These are phyloP conservation scores for Pseudogymnoascus sp. DNA, from an alignment of 2,329 filamentous ascomycete genomes.

Conservation along the genomic window DNA sequence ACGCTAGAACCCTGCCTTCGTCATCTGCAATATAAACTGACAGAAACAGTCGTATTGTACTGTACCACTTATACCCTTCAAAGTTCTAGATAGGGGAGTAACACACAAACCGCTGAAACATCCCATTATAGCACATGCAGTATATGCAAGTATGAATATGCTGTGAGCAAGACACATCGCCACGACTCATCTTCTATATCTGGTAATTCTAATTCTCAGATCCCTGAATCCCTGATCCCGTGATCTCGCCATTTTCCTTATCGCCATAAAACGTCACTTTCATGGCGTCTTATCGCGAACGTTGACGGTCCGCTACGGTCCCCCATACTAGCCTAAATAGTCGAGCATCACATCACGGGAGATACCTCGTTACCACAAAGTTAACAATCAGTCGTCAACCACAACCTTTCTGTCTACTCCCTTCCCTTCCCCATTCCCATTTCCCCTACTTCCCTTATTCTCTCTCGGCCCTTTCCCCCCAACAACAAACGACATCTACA, in stretches of 20 bases:
- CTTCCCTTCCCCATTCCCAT: background rate
- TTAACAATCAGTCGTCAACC: slow-evolving; percentile 3
- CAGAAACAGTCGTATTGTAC: background rate
- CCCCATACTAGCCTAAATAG: background rate
- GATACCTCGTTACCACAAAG: slow-evolving; percentile 5
- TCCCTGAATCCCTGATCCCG: background rate
- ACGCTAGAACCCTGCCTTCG: background rate
- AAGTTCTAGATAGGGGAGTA: background rate
- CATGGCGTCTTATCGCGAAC: slow-evolving; percentile 7
- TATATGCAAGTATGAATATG: background rate
- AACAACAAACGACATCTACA: background rate
- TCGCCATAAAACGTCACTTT: slow-evolving; percentile 5
- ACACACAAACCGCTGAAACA: background rate
- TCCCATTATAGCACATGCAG: background rate
- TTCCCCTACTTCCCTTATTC: background rate
- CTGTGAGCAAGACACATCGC: background rate
- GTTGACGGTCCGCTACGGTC: background rate
- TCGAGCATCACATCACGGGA: slow-evolving; percentile 5
- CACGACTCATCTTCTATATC: background rate
- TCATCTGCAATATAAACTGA: slow-evolving; percentile 2
- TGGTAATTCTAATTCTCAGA: background rate
- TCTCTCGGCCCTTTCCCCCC: background rate
- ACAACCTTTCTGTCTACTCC: slow-evolving; percentile 5
- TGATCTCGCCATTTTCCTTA: slow-evolving; percentile 1
- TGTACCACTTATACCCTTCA: background rate